Percentiles rank a stretch among this genome's conserved stretches.
Evolutionary conservation across 495 filamentous ascomycete species (phyloP).

Genomic region (Ascodesmis nigricans): DNA sequence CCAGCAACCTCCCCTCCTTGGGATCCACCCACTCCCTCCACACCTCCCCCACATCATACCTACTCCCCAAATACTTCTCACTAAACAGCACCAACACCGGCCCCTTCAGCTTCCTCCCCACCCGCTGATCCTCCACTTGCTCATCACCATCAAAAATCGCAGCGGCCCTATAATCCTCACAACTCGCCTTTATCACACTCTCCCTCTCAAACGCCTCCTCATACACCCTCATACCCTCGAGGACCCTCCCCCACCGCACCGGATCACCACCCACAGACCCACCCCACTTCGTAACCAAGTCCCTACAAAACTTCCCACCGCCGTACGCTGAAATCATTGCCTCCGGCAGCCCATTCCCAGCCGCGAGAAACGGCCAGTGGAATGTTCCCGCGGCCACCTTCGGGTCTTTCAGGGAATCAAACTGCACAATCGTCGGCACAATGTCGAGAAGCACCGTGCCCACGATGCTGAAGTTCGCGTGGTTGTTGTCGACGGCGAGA

Average conservation of each 20-base stretch:
- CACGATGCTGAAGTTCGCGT: constrained; percentile 18
- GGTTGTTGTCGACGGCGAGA: constrained; percentile 25
- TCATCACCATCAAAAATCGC: constrained; percentile 24
- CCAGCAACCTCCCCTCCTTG: constrained; percentile 18
- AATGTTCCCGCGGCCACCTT: constrained; percentile 21
- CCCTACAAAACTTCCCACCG: constrained; percentile 22
- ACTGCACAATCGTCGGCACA: constrained; percentile 27
- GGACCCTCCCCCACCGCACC: no score
- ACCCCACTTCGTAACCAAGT: constrained; percentile 19
- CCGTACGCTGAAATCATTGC: constrained; percentile 27
- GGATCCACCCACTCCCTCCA: constrained; percentile 29
- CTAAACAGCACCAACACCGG: constrained; percentile 27
- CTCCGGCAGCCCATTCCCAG: constrained; percentile 23
- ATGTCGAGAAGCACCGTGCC: constrained; percentile 28
- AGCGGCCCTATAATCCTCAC: constrained; percentile 28
- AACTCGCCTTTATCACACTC: constrained; percentile 22
- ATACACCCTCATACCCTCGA: constrained; percentile 27
- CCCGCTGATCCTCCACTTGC: constrained; percentile 27
- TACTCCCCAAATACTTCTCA: constrained; percentile 24
- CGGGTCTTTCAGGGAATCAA: constrained; percentile 19
- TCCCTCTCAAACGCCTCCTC: constrained; percentile 23
- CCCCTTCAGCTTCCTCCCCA: constrained; percentile 25
- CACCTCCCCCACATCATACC: constrained; percentile 25
- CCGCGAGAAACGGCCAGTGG: constrained; percentile 32
- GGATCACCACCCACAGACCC: no score